Evolutionary conservation across 2,329 filamentous ascomycete species (phyloP), one percentile per base, ranked within the genome.

Genomic region (Lecanicillium sp.): DNA sequence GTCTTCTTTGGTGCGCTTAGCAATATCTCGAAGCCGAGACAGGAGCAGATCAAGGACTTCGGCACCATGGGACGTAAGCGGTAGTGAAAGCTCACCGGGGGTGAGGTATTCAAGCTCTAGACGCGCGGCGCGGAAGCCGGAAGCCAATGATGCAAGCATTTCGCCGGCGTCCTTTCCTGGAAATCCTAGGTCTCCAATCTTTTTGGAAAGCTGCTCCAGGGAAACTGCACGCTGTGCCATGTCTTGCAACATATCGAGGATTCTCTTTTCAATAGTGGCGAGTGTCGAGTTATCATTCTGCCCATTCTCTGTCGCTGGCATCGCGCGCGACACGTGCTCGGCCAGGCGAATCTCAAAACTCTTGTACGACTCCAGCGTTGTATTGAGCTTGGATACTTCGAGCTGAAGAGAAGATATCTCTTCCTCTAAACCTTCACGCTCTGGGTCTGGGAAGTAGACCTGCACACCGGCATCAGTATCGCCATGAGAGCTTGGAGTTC

Each of bases 101-200:
- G 72, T 76, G 17, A 83, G 68, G 56, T 82, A 82, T 59, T 83
- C 80, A 2, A 83, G 71, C 54, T 83, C 79, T 0, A 83, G 64
- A 1, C 80, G 72, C 1, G 79, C 79, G 2, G 73, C 61, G 17
- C 79, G 75, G 62, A 84, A 77, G 2, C 73, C 69, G 2, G 66
- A 52, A 0, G 68, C 60, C 11, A 84, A 68, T 0, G 72, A 67
- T 2, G 65, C 52, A 7, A 83, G 57, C 49, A 77, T 70, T n/a
- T 73, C 71, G n/a, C 62, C 48, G 0, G 72, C 69, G 51, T 78
- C 72, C 6, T 55, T 52, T 1, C 74, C 72, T 0, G 65, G 58
- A 54, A 83, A 83, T 5, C 78, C 78, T 1, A 83, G 68, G 1
- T 60, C 57, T 8, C 57, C 58, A 26, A 83, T 71, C 5, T 71